Evolutionary conservation across 768 basidiomycete species (phyloP).

Genomic region (Hydnomerulius pinastri): DNA sequence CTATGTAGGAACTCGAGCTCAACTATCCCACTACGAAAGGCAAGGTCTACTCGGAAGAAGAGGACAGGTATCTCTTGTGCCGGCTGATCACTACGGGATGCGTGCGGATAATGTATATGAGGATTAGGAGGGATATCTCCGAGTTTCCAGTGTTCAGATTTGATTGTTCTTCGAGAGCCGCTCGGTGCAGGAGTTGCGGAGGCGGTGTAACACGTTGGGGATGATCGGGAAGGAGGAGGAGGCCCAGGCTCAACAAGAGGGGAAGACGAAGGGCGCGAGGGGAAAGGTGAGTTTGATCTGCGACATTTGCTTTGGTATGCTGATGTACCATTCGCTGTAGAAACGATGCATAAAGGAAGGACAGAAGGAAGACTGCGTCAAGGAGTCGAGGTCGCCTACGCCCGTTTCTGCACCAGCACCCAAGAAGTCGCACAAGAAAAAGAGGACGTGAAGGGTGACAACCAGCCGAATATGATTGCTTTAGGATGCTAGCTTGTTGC

Average conservation of each 20-base stretch:
- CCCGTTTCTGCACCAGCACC: conserved; percentile 51
- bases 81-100: conserved; percentile 89
- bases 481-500: too few relatives aligned
- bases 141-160: conserved; percentile 98
- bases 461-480: too few relatives aligned
- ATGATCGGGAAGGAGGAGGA: conserved; percentile 94
- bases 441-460: too few relatives aligned
- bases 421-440: conserved; percentile 68
- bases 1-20: conserved; percentile 96
- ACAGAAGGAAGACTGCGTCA: conserved; percentile 43
- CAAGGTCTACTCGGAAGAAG: conserved; percentile 95
- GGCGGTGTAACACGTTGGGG: conserved; percentile 83
- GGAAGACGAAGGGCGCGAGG: conserved; percentile 59
- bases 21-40: conserved; percentile 96
- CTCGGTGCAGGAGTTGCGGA: conserved; percentile 83
- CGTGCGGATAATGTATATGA: conserved; percentile 89
- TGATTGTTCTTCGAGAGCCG: conserved; percentile 97
- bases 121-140: conserved; percentile 93
- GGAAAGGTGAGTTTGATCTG: conserved; percentile 57
- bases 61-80: conserved; percentile 93
- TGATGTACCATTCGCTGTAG: conserved; percentile 33
- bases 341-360: conserved; percentile 77
- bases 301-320: not conserved
- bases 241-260: conserved; percentile 64
- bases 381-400: conserved; percentile 64